Base-by-base conservation (phyloP, 2,329 filamentous ascomycete species). In the Parafenestella ontariensis region DNA sequence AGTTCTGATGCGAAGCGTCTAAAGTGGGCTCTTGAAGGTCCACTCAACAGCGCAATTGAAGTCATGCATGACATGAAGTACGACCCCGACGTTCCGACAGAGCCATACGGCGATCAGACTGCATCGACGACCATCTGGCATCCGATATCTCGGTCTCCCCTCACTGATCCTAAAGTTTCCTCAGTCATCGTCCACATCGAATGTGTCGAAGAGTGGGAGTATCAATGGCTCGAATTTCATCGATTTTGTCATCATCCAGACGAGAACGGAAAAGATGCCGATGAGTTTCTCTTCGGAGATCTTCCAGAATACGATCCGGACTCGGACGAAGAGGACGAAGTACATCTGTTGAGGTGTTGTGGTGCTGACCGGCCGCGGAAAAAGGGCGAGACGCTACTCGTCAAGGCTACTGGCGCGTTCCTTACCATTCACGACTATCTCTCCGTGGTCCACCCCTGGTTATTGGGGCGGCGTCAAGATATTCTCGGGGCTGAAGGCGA, bases 161-260 rank as follows among this genome's bases (percentile, higher is more conserved):
- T 56, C 42, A 56, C 53, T 10, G 53, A 56, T 13, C 53, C 53
- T 26, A 56, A 56, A 36, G 41, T 56, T 36, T 56, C 48, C 15
- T 52, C 53, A 13, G 43, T 56, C 34, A 56, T 34, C 8, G 53
- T 56, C 8, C 48, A 43, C 26, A 36, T 56, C 34, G 34, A 47
- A 24, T 31, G 21, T 15, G 20, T 56, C n/a, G 33, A 56, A 5
- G 37, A 48, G 15, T 56, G 53, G 50, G 50, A 54, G 29, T 31
- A 48, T 17, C 24, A 43, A 7, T 54, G 50, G 50, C 28, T 54
- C n/a, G 50, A 54, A 24, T 31, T 54, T 8, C 50, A 54, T 23
- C n/a, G n/a, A n/a, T n/a, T 20, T 23, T 18, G 37, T n/a, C n/a
- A 44, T 20, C 45, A 54, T 26, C 21, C 37, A 13, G 18, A 34